These are phyloP conservation scores for Biancaea sappan DNA, from an alignment of 306 rosid genomes.

Conservation along the genomic window DNA sequence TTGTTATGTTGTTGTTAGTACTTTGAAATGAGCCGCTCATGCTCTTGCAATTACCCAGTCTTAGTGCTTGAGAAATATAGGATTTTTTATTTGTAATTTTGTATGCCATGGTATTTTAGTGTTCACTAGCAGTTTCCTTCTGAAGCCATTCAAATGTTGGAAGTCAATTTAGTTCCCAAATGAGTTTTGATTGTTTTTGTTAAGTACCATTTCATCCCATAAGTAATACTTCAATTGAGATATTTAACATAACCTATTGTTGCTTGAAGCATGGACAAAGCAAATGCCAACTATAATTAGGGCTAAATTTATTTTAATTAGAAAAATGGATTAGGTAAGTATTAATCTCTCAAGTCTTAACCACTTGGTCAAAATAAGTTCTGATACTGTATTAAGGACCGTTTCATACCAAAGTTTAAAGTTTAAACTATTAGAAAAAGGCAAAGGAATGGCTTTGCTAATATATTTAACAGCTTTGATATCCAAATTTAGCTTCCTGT, in stretches of 20 bases:
- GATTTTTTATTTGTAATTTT: background rate
- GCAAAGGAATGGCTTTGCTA: background rate
- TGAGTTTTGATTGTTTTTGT: conserved; percentile 18
- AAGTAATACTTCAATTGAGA: too few species aligned
- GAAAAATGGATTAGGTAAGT: background rate
- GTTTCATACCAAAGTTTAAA: background rate
- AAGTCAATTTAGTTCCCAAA: conserved; percentile 11
- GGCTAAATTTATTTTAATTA: background rate
- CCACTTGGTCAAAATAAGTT: background rate
- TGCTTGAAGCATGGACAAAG: conserved; percentile 1
- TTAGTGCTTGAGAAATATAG: background rate
- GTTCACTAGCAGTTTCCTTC: conserved; percentile 13
- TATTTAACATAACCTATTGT: too few species aligned
- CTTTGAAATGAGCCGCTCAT: background rate
- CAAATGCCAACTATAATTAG: background rate
- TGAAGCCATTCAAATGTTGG: conserved; percentile 13
- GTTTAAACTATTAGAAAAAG: background rate
- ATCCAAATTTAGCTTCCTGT: background rate
- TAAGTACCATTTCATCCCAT: background rate
- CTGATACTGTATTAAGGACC: too few species aligned
- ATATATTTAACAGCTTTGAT: background rate
- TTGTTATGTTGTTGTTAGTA: background rate
- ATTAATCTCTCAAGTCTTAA: background rate
- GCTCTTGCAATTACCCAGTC: conserved; percentile 13
- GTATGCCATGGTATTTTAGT: background rate